These are phyloP conservation scores for Andalucia godoyi DNA, from an alignment of 78 protist genomes.

Conservation along the genomic window DNA sequence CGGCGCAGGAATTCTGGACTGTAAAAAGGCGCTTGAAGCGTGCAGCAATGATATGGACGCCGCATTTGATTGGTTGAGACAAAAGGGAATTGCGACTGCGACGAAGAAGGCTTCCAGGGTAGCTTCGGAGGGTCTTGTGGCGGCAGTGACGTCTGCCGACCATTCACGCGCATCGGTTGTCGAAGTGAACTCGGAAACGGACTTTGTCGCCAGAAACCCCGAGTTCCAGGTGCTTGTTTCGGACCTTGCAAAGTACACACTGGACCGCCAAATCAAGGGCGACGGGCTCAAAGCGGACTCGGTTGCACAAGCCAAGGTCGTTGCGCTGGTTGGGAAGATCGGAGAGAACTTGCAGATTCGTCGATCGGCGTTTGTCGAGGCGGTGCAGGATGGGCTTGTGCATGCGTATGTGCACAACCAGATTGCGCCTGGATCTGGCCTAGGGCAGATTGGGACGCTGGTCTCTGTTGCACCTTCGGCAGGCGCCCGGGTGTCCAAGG, in stretches of 20 bases:
- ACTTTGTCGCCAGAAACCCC: not conserved
- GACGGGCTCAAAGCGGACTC: not conserved
- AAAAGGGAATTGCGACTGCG: constrained; percentile 4
- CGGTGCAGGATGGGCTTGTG: not conserved
- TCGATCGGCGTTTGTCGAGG: not conserved
- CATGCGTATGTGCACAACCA: not conserved
- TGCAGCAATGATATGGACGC: not conserved
- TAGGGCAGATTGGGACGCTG: no score
- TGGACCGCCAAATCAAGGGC: not conserved
- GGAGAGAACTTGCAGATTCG: not conserved
- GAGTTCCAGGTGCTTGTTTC: not conserved
- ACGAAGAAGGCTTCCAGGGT: not conserved
- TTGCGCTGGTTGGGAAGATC: not conserved
- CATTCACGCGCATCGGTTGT: not conserved
- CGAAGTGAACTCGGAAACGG: constrained; percentile 2
- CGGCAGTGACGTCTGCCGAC: not conserved
- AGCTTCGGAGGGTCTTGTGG: not conserved
- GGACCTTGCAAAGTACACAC: not conserved
- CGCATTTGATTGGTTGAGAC: not conserved
- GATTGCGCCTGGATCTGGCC: no score
- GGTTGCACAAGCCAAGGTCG: not conserved
- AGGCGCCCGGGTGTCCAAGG: no score
- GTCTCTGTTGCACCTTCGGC: no score
- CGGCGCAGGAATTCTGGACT: constrained; percentile 5
- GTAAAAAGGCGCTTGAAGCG: constrained; percentile 1